Evolutionary conservation across 140 eudicot genomes (phyloP).

Genomic region (Ambrosia hybrid): DNA sequence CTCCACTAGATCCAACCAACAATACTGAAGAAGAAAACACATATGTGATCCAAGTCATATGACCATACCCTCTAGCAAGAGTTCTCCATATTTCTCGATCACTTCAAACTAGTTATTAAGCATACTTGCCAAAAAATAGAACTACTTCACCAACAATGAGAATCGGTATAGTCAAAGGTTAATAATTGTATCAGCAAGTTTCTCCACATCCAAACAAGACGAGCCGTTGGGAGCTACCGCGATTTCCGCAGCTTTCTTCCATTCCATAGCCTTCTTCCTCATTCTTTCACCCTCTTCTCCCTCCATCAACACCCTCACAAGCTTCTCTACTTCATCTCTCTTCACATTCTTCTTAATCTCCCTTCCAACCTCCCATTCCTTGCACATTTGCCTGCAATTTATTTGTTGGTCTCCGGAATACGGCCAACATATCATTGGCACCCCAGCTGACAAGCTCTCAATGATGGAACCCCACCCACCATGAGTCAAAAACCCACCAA

Average conservation of each 20-base stretch:
- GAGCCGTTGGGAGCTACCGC: conserved; percentile 21
- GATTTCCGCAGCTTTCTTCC: conserved; percentile 32
- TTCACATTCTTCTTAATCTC: conserved; percentile 30
- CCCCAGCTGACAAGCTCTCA: conserved; percentile 40
- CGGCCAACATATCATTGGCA: conserved; percentile 47
- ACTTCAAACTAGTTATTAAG: background rate
- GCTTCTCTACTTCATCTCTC: conserved; percentile 31
- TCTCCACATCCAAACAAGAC: conserved; percentile 29
- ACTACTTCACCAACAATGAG: background rate
- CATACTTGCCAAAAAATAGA: background rate
- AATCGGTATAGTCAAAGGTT: conserved; percentile 9
- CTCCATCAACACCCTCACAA: conserved; percentile 32
- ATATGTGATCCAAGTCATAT: background rate
- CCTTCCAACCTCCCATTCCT: conserved; percentile 38
- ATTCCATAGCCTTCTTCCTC: conserved; percentile 34
- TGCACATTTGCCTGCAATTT: conserved; percentile 32
- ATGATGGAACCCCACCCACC: conserved; percentile 47
- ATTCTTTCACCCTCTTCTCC: conserved; percentile 25
- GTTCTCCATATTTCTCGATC: background rate
- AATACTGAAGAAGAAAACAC: background rate
- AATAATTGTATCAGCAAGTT: conserved; percentile 20
- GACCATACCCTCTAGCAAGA: background rate
- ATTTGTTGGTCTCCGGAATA: conserved; percentile 22
- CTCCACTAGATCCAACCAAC: background rate
- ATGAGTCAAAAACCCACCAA: conserved; percentile 47